Base-by-base conservation (phyloP, 202 grass and related monocot species). In the Digitaria exilis region DNA sequence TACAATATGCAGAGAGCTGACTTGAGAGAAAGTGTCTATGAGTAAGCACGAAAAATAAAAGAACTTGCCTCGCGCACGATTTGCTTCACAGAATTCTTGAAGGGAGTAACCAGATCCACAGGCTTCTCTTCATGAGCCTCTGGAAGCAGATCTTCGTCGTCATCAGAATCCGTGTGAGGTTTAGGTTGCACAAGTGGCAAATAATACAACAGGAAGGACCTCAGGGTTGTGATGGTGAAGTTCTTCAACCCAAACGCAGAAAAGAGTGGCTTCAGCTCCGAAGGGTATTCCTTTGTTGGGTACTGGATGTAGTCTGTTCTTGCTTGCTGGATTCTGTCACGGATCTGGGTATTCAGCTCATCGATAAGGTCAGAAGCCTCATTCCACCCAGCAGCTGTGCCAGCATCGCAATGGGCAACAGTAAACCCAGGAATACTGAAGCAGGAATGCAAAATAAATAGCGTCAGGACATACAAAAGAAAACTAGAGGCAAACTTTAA, bases 161-260 rank as follows among this genome's bases (percentile, higher is more conserved):
- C 95, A 0, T 93, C 76, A 21, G 89, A 86, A 71, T 92, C 96
- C 45, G 42, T 16, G 29, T 69, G 85, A 2, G 78, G 41, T 28
- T 52, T 81, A 85, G 93, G 91, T 81, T 98, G 93, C 30, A 99
- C 67, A 57, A 99, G 96, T n/a, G 96, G 96, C 71, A 99, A 92
- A 89, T 96, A 98, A 82, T 94, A 94, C 28, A 98, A 76, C 9
- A 98, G 71, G 72, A 98, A 94, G 30, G 96, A 95, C 84, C 93
- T 96, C 61, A 99, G 64, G 8, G 96, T 94, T 41, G 91, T 94
- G 84, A 96, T 59, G 41, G 85, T 82, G 26, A 99, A 87, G 75
- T 89, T 90, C 68, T 94, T 96, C 17, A 83, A 48, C 65, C 76
- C 55, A 55, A 99, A 99, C 7, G 96, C 96, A 32, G 89, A 99